Percentiles rank a stretch among this genome's conserved stretches.
Evolutionary conservation across 2,329 filamentous ascomycete genomes (phyloP).

Genomic region (Laburnicola sp.): DNA sequence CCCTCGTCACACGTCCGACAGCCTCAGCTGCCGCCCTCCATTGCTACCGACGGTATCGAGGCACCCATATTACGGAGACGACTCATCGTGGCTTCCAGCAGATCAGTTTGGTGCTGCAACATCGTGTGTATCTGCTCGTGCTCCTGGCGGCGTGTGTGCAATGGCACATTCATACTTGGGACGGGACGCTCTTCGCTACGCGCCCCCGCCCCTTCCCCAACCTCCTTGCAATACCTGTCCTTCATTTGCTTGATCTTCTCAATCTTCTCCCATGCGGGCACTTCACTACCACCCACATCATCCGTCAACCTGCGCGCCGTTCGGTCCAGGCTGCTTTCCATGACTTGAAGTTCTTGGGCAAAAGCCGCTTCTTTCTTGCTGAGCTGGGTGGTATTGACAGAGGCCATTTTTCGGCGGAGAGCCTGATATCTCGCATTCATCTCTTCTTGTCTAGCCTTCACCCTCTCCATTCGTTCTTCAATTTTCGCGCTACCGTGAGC

Average conservation of each 20-base stretch:
- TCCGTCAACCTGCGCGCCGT: constrained; percentile 33
- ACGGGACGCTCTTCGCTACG: constrained; percentile 18
- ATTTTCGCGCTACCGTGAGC: constrained; percentile 59
- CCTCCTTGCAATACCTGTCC: constrained; percentile 51
- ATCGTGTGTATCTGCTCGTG: constrained; percentile 39
- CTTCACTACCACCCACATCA: constrained; percentile 35
- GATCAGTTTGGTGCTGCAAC: constrained; percentile 36
- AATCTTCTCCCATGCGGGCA: constrained; percentile 57
- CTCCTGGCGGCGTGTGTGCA: constrained; percentile 39
- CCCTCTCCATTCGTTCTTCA: constrained; percentile 60
- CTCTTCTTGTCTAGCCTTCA: constrained; percentile 59
- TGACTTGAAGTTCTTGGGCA: constrained; percentile 57
- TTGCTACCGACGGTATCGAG: constrained; percentile 18
- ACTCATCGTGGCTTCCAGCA: constrained; percentile 39
- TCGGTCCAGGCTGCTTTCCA: constrained; percentile 47
- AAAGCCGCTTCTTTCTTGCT: constrained; percentile 66
- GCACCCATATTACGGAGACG: constrained; percentile 36
- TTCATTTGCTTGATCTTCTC: constrained; percentile 60
- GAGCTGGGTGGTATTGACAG: constrained; percentile 57
- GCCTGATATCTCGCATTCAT: constrained; percentile 64
- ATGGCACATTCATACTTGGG: constrained; percentile 34
- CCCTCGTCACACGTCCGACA: background rate
- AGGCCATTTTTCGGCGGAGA: constrained; percentile 55
- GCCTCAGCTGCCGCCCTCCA: constrained; percentile 7
- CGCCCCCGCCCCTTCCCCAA: constrained; percentile 22